Evolutionary conservation across 2,329 filamentous ascomycete genomes (phyloP).

Genomic region (Cladosporium sphaerospermum): DNA sequence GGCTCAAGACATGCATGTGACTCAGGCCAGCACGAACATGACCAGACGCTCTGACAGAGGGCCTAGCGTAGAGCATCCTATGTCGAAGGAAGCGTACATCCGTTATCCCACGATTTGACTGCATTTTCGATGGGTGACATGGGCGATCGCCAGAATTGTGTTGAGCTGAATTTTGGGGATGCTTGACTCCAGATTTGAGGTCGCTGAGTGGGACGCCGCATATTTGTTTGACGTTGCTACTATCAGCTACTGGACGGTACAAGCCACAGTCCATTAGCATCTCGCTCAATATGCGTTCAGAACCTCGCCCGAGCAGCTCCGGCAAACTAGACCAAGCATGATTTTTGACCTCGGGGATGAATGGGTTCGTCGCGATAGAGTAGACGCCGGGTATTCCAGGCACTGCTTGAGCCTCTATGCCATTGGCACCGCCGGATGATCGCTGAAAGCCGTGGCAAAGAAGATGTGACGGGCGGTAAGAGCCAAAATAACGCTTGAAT

Average conservation of each 20-base stretch:
- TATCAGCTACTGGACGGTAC: constrained; percentile 58
- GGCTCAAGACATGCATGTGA: constrained; percentile 78
- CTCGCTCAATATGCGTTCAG: constrained; percentile 70
- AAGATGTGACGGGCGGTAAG: constrained; percentile 60
- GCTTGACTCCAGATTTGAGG: constrained; percentile 16
- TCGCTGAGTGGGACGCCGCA: constrained; percentile 62
- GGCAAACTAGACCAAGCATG: constrained; percentile 71
- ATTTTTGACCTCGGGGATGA: constrained; percentile 62
- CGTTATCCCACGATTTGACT: constrained; percentile 14
- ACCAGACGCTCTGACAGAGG: constrained; percentile 62
- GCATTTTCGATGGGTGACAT: background rate
- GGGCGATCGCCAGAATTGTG: background rate
- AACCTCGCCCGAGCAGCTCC: constrained; percentile 64
- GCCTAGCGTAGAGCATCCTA: constrained; percentile 78
- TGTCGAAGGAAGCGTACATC: constrained; percentile 69
- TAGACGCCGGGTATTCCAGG: constrained; percentile 61
- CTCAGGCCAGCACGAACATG: constrained; percentile 67
- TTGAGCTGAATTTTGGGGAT: background rate
- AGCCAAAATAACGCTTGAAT: constrained; percentile 53
- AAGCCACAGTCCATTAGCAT: constrained; percentile 72
- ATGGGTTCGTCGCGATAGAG: constrained; percentile 59
- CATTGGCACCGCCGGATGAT: constrained; percentile 28
- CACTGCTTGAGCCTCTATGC: constrained; percentile 29
- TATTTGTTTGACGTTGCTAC: constrained; percentile 67
- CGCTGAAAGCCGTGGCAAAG: constrained; percentile 78